phyloP scores from a whole-genome alignment of 805 yeast genomes.

The Sugiyamaella qingdaonensis region DNA sequence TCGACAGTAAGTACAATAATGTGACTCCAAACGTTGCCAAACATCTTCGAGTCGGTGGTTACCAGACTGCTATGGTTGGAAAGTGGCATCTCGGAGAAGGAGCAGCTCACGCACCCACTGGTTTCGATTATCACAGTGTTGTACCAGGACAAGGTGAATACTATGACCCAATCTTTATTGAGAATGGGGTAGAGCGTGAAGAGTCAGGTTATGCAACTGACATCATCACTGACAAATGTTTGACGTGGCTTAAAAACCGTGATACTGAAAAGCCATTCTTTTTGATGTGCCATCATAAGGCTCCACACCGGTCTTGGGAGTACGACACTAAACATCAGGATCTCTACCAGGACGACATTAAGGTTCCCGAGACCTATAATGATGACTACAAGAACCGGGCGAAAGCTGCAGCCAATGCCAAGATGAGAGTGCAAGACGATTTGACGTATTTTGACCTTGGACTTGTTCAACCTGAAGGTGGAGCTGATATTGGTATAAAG shows the following conservation, averaged over 20 bases:
- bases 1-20: slow-evolving; percentile 2
- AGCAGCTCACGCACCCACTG: background rate
- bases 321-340: background rate
- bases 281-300: slow-evolving; percentile 5
- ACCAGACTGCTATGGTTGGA: slow-evolving; percentile 9
- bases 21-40: slow-evolving; percentile 1
- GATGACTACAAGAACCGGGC: slow-evolving; percentile 8
- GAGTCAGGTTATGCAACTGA: slow-evolving; percentile 8
- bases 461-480: slow-evolving; percentile 7
- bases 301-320: slow-evolving; percentile 9
- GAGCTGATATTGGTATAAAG: background rate
- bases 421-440: slow-evolving; percentile 4
- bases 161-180: slow-evolving; percentile 1
- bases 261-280: slow-evolving; percentile 3
- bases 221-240: slow-evolving; percentile 5
- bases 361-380: slow-evolving; percentile 4
- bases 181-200: background rate
- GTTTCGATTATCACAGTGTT: background rate
- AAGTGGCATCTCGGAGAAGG: slow-evolving; percentile 12
- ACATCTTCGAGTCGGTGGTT: slow-evolving; percentile 2
- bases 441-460: slow-evolving; percentile 6
- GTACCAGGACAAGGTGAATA: background rate
- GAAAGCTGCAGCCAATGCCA: slow-evolving; percentile 1
- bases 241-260: background rate
- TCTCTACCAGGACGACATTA: background rate